Evolutionary conservation across 495 filamentous ascomycete species (phyloP).

Genomic region (Talaromyces nanjingensis): DNA sequence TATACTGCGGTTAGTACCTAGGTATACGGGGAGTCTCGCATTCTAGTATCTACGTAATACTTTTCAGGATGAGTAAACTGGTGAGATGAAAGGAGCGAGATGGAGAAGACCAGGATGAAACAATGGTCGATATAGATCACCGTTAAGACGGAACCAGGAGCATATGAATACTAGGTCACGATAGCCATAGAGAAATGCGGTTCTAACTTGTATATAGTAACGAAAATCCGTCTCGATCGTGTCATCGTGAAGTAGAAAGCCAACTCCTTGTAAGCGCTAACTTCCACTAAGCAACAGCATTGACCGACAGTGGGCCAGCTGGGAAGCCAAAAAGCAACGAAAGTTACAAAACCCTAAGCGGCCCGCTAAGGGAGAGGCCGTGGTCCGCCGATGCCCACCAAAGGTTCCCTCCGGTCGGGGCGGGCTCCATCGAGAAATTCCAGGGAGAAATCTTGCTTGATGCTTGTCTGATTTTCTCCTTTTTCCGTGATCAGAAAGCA

Average conservation of each 20-base stretch:
- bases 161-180: too few species aligned
- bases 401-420: neutral
- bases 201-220: neutral
- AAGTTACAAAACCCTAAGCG: neutral
- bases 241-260: neutral
- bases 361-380: neutral
- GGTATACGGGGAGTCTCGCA: neutral
- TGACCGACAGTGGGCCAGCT: neutral
- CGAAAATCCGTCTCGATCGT: neutral
- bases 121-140: neutral
- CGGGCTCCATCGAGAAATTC: neutral
- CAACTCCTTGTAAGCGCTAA: neutral
- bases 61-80: neutral
- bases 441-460: neutral
- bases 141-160: neutral
- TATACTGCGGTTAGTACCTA: too few species aligned
- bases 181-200: neutral
- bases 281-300: neutral
- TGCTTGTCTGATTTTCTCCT: neutral
- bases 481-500: neutral
- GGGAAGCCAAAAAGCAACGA: neutral
- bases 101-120: too few species aligned
- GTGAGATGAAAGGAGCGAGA: neutral
- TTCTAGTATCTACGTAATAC: too few species aligned
- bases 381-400: neutral